phyloP scores from a whole-genome alignment of 345 rosid species.

The Camelina hispida region DNA sequence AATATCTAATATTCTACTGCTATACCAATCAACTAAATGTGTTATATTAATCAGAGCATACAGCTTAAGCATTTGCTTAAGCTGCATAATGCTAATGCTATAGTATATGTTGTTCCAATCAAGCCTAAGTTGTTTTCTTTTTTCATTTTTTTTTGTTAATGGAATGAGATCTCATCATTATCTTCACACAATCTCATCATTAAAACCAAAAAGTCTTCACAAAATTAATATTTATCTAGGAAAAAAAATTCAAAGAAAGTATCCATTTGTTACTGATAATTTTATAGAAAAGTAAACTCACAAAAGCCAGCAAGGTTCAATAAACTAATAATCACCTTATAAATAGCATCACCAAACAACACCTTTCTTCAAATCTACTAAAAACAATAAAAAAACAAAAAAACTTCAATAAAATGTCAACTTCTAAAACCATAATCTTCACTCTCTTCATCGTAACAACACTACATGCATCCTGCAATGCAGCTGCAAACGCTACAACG shows the following conservation, averaged over 20 bases:
- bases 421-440: slow-evolving; percentile 21
- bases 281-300: background rate
- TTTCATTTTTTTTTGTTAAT: background rate
- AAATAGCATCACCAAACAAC: slow-evolving; percentile 7
- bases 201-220: background rate
- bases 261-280: slow-evolving; percentile 6
- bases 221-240: slow-evolving; percentile 15
- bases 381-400: background rate
- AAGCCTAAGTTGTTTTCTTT: too few relatives aligned
- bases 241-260: background rate
- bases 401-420: background rate
- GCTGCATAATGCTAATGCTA: too few relatives aligned
- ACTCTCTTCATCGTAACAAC: slow-evolving; percentile 27
- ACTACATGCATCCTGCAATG: slow-evolving; percentile 25
- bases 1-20: too few relatives aligned
- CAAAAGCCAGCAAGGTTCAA: slow-evolving; percentile 17
- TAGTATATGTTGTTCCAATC: too few relatives aligned
- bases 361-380: slow-evolving; percentile 16
- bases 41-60: too few relatives aligned
- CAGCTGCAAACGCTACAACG: slow-evolving; percentile 17
- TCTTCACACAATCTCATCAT: background rate
- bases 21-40: too few relatives aligned
- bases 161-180: background rate
- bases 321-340: background rate
- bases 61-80: too few relatives aligned